Evolutionary conservation across 371 early-diverging fungal species (phyloP).

Genomic region (Lichtheimia ramosa): DNA sequence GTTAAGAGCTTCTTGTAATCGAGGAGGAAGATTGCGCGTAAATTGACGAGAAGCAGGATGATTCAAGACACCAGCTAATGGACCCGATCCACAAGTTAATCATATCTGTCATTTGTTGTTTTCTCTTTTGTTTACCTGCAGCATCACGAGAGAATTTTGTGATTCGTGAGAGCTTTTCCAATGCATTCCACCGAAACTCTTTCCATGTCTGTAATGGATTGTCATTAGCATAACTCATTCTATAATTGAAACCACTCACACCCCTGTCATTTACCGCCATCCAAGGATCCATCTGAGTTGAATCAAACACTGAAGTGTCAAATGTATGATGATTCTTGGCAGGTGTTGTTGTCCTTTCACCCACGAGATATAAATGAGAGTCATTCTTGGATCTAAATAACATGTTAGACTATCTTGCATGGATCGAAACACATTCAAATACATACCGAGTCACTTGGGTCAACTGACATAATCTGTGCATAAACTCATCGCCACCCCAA

Average conservation of each 20-base stretch:
- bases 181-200: slow-evolving; percentile 75
- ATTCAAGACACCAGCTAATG: slow-evolving; percentile 63
- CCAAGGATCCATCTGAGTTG: slow-evolving; percentile 46
- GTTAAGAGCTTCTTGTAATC: slow-evolving; percentile 40
- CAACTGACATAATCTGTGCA: slow-evolving; percentile 32
- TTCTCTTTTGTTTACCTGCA: slow-evolving; percentile 39
- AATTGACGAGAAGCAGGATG: slow-evolving; percentile 79
- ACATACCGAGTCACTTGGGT: slow-evolving; percentile 25
- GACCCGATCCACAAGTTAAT: background rate
- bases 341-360: background rate
- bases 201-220: slow-evolving; percentile 57
- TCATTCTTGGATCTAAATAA: slow-evolving; percentile 19
- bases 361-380: slow-evolving; percentile 8
- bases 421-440: too few species aligned
- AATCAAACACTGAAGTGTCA: slow-evolving; percentile 24
- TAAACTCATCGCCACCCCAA: slow-evolving; percentile 55
- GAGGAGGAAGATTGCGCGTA: slow-evolving; percentile 72
- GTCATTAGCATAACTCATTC: background rate
- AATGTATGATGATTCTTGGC: background rate
- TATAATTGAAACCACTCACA: background rate
- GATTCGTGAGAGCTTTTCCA: slow-evolving; percentile 79
- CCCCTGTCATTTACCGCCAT: slow-evolving; percentile 29
- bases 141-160: slow-evolving; percentile 71
- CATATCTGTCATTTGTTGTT: background rate
- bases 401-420: too few species aligned